Percentiles rank a stretch among this genome's conserved stretches.
These are phyloP conservation scores for Agaricus subrufescens DNA, from an alignment of 768 basidiomycete species.

Conservation along the genomic window DNA sequence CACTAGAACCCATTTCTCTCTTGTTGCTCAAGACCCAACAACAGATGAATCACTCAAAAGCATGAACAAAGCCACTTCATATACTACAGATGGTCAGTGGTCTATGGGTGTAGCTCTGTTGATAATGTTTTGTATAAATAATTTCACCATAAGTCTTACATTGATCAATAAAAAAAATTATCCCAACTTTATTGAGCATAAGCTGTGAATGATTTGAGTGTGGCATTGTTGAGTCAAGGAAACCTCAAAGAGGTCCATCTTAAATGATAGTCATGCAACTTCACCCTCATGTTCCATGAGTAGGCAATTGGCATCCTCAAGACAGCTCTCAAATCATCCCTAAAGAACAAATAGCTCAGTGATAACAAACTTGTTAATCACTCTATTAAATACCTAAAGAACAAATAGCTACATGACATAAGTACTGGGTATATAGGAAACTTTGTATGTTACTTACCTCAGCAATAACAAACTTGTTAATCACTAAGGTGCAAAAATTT, in stretches of 20 bases:
- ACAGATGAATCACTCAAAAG: conserved; percentile 40
- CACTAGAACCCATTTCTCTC: conserved; percentile 56
- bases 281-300: background rate
- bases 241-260: conserved; percentile 64
- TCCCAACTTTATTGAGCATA: conserved; percentile 16
- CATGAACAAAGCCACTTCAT: conserved; percentile 66
- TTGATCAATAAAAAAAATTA: background rate
- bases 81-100: conserved; percentile 73
- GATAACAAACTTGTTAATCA: too few species aligned
- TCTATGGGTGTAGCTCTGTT: conserved; percentile 41
- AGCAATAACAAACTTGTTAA: too few species aligned
- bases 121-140: conserved; percentile 36
- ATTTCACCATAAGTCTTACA: conserved; percentile 45
- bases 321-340: conserved; percentile 53
- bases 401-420: too few species aligned
- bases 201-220: conserved; percentile 77
- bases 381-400: too few species aligned
- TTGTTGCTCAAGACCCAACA: conserved; percentile 38
- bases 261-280: too few species aligned
- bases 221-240: conserved; percentile 67
- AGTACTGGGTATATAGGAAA: too few species aligned
- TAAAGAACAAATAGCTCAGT: too few species aligned
- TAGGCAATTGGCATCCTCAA: conserved; percentile 74
- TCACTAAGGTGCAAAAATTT: too few species aligned
- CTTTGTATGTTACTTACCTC: too few species aligned